Base-by-base conservation (phyloP, 1,139 yeast species). In the Diutina catenulata region DNA sequence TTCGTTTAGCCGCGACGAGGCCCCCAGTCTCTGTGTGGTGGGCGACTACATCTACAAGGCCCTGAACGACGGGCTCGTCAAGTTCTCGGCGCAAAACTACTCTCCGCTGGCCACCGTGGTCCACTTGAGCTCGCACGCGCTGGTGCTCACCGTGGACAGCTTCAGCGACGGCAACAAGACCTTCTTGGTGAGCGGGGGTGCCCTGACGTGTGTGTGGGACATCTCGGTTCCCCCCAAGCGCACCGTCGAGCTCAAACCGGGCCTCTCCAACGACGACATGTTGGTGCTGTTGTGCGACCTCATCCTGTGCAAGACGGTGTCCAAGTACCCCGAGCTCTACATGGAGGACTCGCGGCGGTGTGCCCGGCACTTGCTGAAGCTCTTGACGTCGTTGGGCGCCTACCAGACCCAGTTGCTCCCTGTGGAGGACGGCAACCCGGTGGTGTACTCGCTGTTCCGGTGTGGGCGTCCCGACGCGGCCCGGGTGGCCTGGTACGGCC, bases 401-500 rank as follows among this genome's bases (percentile, higher is more conserved):
- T 57, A 57, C 10, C 64, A 71, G 15, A 71, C 94, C 0, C 71
- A 75, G 43, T 56, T 87, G 22, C 53, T 88, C 16, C 87, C 95
- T 0, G 84, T 86, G 3, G 68, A 70, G 10, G 64, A 80, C 48
- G 79, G 80, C 9, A 88, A 86, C 50, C 97, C 98, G 0, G 74
- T 87, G 3, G 91, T 91, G 0, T 78, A 74, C 49, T 88, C 91
- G 0, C 61, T 65, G 6, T 91, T 88, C 57, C 63, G 65, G 39
- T 77, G 36, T 3, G 37, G 40, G 18, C 39, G 43, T 3, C 36
- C 36, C 5, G 38, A 23, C 33, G n/a, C 50, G 41, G 39, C 61
- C 48, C 60, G 80, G 41, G 67, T 87, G 3, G 55, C 88, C 38
- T 91, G 94, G 79, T 91, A 91, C 55, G 97, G 95, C 1, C 98